phyloP scores from a whole-genome alignment of 345 rosid species.

The Eutrema yunnanense region DNA sequence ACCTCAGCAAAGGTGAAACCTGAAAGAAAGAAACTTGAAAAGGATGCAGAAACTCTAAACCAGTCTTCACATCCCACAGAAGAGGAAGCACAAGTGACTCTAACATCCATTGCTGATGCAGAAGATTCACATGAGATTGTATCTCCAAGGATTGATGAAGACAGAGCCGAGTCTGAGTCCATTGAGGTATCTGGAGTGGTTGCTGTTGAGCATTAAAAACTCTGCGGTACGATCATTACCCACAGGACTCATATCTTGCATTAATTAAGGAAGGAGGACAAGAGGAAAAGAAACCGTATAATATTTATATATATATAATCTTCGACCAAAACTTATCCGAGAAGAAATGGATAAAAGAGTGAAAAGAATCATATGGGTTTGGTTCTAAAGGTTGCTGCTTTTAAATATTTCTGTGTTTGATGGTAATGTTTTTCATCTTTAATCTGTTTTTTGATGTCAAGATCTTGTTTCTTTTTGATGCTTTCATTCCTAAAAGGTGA shows the following conservation, averaged over 20 bases:
- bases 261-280: constrained; percentile 20
- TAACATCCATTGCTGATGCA: constrained; percentile 11
- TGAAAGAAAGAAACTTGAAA: constrained; percentile 30
- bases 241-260: constrained; percentile 19
- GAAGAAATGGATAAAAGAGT: constrained; percentile 26
- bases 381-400: constrained; percentile 29
- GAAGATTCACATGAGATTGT: constrained; percentile 21
- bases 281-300: constrained; percentile 9
- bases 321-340: constrained; percentile 20
- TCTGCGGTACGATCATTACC: constrained; percentile 7
- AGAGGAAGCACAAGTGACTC: constrained; percentile 28
- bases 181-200: constrained; percentile 34
- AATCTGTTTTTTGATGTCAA: constrained; percentile 16
- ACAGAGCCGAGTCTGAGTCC: constrained; percentile 36
- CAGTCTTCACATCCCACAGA: constrained; percentile 29
- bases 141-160: constrained; percentile 27
- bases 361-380: constrained; percentile 17
- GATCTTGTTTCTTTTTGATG: constrained; percentile 17
- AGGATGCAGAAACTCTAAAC: constrained; percentile 35
- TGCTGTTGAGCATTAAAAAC: constrained; percentile 28
- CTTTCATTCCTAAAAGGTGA: constrained; percentile 25
- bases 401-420: constrained; percentile 17
- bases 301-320: constrained; percentile 18
- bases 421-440: constrained; percentile 24
- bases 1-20: constrained; percentile 30